Base-by-base conservation (phyloP, 345 rosid species). In the Melaleuca quinquenervia region DNA sequence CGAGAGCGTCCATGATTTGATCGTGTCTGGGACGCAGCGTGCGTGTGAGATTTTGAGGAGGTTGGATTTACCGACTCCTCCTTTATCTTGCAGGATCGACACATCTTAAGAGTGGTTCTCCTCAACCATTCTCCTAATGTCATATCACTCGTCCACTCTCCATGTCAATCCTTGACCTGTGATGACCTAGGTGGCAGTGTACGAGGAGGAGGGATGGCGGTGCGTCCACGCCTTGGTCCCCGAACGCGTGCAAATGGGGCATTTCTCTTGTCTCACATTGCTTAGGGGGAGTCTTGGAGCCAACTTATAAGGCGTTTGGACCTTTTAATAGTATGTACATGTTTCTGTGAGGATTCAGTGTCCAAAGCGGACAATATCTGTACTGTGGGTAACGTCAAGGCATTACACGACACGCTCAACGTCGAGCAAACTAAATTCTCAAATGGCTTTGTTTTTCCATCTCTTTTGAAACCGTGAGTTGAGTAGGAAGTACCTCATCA, bases 11-110 rank as follows among this genome's bases (percentile, higher is more conserved):
- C 12, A 16, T 29, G 24, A 32, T 64, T 32, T 8, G 24, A 64
- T 16, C 8, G 22, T 16, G 45, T 29, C 12, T 0, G 41, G 0
- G 22, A 64, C 3, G 1, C 1, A 7, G 11, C 4, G 45, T 15
- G 45, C 16, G 7, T 0, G 3, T n/a, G 41, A 16, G 3, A 64
- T 64, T 64, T 64, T 32, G 45, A 32, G 22, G 0, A 64, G 11
- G 44, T 15, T 32, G 11, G 76, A 32, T 64, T 29, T 6, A 32
- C 22, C 76, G 7, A 4, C 44, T 58, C 70, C 70, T n/a, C 8
- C 0, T 58, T 12, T 58, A 2, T 32, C 1, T 6, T 2, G 32
- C 5, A n/a, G 70, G 32, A 13, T 58, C 1, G 70, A 2, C 32
- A 12, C 70, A 58, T 27, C 16, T 6, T 5, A 6, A 6, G 3